Base-by-base conservation (phyloP, 2,329 filamentous ascomycete genomes). In the Fusarium sublunatum region DNA sequence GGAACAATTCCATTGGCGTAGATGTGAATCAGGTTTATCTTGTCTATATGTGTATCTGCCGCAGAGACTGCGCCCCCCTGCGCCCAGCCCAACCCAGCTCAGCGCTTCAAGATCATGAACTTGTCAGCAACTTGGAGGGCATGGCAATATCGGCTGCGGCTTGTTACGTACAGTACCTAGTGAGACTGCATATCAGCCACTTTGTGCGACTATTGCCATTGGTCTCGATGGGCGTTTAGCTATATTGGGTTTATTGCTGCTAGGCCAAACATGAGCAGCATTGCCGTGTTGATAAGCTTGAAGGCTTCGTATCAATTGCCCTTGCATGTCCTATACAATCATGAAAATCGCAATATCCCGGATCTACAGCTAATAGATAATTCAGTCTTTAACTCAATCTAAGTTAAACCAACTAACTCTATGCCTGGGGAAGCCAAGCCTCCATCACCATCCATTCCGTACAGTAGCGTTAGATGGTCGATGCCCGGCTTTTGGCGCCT, bases 41-140 rank as follows among this genome's bases (percentile, higher is more conserved):
- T 29, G 25, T 46, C 28, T 12, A 43, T 31, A n/a, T 35, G n/a
- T 25, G 19, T 34, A 38, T 13, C 11, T 6, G 19, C 24, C 26
- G 26, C 12, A 55, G 26, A 31, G 5, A 19, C 56, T 54, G 32
- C 19, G 36, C 51, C 51, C 42, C 51, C 24, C 36, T 24, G 36
- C 36, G 48, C 42, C 55, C 40, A 41, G 19, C 53, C 50, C 19
- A 50, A 3, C 19, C 19, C 19, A 43, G 31, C 49, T 35, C 38
- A 50, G 61, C 40, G 52, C 61, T 58, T 63, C 39, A 49, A 52
- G 32, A 65, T 65, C 62, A 65, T 57, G 61, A 65, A 65, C 28
- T 65, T 65, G 52, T 65, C 62, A 65, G 62, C 36, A 58, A 65
- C 47, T 65, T 65, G 45, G 31, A 19, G 32, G 38, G 15, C 31